Percentiles rank a stretch among this genome's conserved stretches.
These are phyloP conservation scores for Drosera spatulata DNA, from an alignment of 179 eudicot genomes.

Conservation along the genomic window DNA sequence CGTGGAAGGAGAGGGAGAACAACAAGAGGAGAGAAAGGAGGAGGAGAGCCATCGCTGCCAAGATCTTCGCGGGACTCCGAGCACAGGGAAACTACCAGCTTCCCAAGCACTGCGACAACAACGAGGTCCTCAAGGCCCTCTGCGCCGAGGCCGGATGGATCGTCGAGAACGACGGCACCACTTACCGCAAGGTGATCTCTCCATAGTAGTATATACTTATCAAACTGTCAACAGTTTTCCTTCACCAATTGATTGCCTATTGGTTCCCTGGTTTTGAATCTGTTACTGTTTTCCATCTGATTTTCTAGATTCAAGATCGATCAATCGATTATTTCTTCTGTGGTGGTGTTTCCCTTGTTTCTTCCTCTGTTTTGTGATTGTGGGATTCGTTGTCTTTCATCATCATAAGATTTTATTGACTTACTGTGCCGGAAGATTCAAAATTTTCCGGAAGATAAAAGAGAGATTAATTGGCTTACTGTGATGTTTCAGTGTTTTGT, in stretches of 20 bases:
- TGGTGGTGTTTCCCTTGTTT: too few species aligned
- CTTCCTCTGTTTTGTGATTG: too few species aligned
- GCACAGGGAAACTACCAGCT: conserved; percentile 54
- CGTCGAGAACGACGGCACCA: conserved; percentile 63
- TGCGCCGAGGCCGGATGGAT: conserved; percentile 58
- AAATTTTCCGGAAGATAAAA: too few species aligned
- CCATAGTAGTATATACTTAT: too few species aligned
- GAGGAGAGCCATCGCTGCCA: conserved; percentile 37
- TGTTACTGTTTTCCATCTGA: too few species aligned
- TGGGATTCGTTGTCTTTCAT: too few species aligned
- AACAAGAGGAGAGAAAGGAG: conserved; percentile 21
- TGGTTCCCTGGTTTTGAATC: neutral
- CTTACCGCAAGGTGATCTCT: conserved; percentile 45
- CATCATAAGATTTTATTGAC: too few species aligned
- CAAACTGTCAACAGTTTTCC: neutral
- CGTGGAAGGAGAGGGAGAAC: conserved; percentile 73
- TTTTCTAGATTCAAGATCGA: too few species aligned
- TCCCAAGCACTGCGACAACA: conserved; percentile 62
- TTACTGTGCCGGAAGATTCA: too few species aligned
- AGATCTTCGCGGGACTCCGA: conserved; percentile 50
- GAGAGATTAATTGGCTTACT: too few species aligned
- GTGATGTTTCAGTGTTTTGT: too few species aligned
- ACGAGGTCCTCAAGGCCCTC: conserved; percentile 58
- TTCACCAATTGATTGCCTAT: neutral
- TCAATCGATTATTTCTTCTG: too few species aligned